phyloP scores from a whole-genome alignment of 768 basidiomycete species.

The Tubosaeta brunneosetosa region DNA sequence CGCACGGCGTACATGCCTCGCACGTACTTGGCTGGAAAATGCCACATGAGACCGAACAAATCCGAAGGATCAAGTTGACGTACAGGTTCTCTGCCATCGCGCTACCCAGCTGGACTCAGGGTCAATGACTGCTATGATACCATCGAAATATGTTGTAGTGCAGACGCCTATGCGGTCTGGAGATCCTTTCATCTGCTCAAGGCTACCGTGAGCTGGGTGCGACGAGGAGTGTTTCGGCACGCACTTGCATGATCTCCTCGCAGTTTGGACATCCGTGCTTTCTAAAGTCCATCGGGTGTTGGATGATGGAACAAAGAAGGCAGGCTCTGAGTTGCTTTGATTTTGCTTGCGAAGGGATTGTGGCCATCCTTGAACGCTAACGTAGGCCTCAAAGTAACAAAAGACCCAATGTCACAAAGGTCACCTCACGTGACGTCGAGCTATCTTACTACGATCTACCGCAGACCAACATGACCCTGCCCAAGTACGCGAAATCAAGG shows the following conservation, averaged over 20 bases:
- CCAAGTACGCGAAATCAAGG: constrained; percentile 87
- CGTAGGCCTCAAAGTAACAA: too few relatives aligned
- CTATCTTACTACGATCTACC: too few relatives aligned
- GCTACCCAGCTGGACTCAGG: constrained; percentile 93
- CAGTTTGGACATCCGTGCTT: constrained; percentile 94
- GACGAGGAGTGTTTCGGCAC: constrained; percentile 15
- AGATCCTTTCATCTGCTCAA: constrained; percentile 76
- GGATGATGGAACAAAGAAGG: constrained; percentile 88
- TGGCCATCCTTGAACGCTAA: constrained; percentile 23
- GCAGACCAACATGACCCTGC: constrained; percentile 96
- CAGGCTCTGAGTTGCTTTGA: constrained; percentile 84
- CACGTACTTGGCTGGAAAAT: constrained; percentile 71
- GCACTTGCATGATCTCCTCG: constrained; percentile 88
- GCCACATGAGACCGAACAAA: constrained; percentile 3
- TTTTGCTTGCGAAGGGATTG: constrained; percentile 56
- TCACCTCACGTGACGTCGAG: too few relatives aligned
- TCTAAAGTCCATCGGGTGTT: constrained; percentile 77
- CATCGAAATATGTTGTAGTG: constrained; percentile 92
- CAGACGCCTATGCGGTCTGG: constrained; percentile 79
- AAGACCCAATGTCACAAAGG: too few relatives aligned
- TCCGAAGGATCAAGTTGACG: constrained; percentile 26
- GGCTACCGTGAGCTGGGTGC: neutral
- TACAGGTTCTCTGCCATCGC: constrained; percentile 92
- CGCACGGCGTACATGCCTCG: constrained; percentile 92
- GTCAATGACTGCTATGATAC: constrained; percentile 81